Evolutionary conservation across 805 yeast species (phyloP), one percentile per base, ranked within the genome.

Genomic region (Sporopachydermia quercuum): DNA sequence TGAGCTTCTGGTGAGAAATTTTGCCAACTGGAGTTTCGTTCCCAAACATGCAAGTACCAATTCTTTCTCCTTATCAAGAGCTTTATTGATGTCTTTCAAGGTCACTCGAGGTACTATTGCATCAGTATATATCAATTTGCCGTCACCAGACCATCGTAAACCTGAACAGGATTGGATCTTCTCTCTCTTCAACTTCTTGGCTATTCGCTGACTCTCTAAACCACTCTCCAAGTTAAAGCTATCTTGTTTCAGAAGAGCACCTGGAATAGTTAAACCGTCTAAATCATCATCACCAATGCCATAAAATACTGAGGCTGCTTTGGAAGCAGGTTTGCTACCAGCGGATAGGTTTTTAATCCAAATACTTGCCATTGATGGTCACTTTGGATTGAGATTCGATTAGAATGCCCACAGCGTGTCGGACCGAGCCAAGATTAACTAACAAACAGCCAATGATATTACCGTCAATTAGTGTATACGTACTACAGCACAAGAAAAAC

Each of bases 141-240:
- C 30, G n/a, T 8, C n/a, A n/a, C 8, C 13, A 8, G 30, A 8
- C 30, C 30, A 23, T 8, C n/a, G 8, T 8, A 23, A n/a, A n/a
- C 30, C 30, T 8, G n/a, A 8, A 23, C n/a, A n/a, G n/a, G 30
- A n/a, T 8, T n/a, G 8, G 30, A 23, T 8, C 8, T 23, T n/a
- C n/a, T 23, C 30, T n/a, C 30, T 23, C n/a, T 23, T 23, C 30
- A 23, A n/a, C n/a, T n/a, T 23, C n/a, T 23, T 23, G n/a, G 30
- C 30, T n/a, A n/a, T n/a, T n/a, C n/a, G n/a, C n/a, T n/a, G n/a
- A n/a, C n/a, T n/a, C n/a, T n/a, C n/a, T n/a, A n/a, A n/a, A n/a
- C n/a, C n/a, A n/a, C n/a, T n/a, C n/a, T n/a, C n/a, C n/a, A n/a
- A n/a, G n/a, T n/a, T n/a, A n/a, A n/a, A n/a, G n/a, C n/a, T n/a